These are phyloP conservation scores for Medicago truncatula DNA, from an alignment of 306 rosid species.

Conservation along the genomic window MtrunA17r5.0-ANR NC_053049.1:34267001-34267500, in stretches of 20 bases:
- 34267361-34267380: not conserved
- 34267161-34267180: conserved; percentile 22
- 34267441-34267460: too few species aligned
- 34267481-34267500: too few species aligned
- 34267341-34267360: not conserved
- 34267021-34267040: not conserved
- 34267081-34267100: not conserved
- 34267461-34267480: too few species aligned
- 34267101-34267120: not conserved
- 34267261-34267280: not conserved
- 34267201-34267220: conserved; percentile 32
- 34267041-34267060: not conserved
- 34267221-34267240: conserved; percentile 28
- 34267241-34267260: not conserved
- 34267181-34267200: conserved; percentile 23
- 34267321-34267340: not conserved
- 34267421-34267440: too few species aligned
- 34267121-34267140: not conserved
- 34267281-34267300: not conserved
- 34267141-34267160: not conserved
- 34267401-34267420: not conserved
- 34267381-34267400: not conserved
- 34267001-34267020: not conserved
- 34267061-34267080: not conserved
- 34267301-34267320: not conserved